A percentile compares a stretch with the other conserved stretches of the same genome.
phyloP scores from a whole-genome alignment of 176 grass and related monocot species.

The Aegilops longissima region DNA sequence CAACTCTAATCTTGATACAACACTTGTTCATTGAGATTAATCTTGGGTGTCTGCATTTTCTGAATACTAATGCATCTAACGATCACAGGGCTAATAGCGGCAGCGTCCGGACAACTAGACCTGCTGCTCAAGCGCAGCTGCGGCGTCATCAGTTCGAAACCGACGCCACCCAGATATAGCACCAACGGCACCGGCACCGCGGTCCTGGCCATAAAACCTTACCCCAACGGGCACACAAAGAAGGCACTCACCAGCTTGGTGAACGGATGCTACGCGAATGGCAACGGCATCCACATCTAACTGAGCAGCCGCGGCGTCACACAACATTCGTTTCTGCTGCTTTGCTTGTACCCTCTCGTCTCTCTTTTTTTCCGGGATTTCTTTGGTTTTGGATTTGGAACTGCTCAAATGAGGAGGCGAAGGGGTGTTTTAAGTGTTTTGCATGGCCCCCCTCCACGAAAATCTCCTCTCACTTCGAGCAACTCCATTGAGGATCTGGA shows the following conservation, averaged over 20 bases:
- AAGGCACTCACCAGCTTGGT: constrained; percentile 52
- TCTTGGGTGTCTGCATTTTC: not conserved
- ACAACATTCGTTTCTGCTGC: constrained; percentile 33
- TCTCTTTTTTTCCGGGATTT: not conserved
- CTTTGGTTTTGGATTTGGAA: constrained; percentile 40
- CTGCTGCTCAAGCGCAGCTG: constrained; percentile 38
- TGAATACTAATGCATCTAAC: not conserved
- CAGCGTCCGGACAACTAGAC: constrained; percentile 65
- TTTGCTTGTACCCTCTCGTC: constrained; percentile 42
- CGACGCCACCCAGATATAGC: not conserved
- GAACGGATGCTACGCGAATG: constrained; percentile 61
- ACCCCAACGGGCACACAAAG: constrained; percentile 28
- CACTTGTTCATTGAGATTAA: not conserved
- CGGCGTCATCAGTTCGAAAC: not conserved
- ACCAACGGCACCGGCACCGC: not conserved
- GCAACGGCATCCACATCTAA: constrained; percentile 71
- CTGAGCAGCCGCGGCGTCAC: not conserved
- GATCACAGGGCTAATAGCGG: constrained; percentile 74
- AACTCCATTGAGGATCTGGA: constrained; percentile 11
- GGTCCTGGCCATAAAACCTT: constrained; percentile 12
- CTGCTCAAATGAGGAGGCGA: constrained; percentile 43
- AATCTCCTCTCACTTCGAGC: not conserved
- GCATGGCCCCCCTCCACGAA: not conserved
- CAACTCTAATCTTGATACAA: not conserved
- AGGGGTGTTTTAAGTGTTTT: constrained; percentile 9